Evolutionary conservation across 441 rosid species (phyloP), one percentile per base, ranked within the genome.

Genomic region (Eugenia klotzschiana): DNA sequence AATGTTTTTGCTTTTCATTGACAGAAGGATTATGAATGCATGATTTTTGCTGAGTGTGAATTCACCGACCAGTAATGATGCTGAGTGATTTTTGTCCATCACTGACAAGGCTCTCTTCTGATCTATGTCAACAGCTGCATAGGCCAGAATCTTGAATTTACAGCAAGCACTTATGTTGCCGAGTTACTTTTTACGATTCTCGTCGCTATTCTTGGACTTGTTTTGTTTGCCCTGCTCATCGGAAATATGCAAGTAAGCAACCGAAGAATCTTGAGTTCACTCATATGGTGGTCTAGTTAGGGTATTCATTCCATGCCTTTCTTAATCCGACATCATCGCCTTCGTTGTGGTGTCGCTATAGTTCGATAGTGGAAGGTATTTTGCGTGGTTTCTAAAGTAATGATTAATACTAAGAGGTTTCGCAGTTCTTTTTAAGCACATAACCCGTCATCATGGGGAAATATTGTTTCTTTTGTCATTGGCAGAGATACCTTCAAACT

Each of bases 201-300:
- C 37, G 72, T 94, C 49, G 98, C 98, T 1, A 91, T 89, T 81
- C 89, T 94, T 5, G 98, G 98, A 8, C 91, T 96, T 72, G 93
- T 94, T 72, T 92, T 96, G 50, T 96, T 96, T 80, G 94, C 94
- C 23, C 86, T 94, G 90, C 94, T 96, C 54, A 93, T 96, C 53
- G 99, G 98, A 60, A 94, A 96, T 84, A 94, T 93, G 97, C 98
- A 93, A 86, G 96, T 92, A 87, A 88, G 92, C 60, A 40, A 33
- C 13, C 43, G 7, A 20, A 69, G 25, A 25, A 69, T 69, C 46
- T 69, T 37, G 77, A 69, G 46, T 9, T 20, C 23, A 33, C 25
- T 33, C 40, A n/a, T n/a, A 18, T 0, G 13, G 41, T 60, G 73
- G 43, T 64, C n/a, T 29, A 64, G 74, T 64, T 64, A 33, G 43